A percentile compares a stretch with the other conserved stretches of the same genome.
These are phyloP conservation scores for Diplotaxis tenuifolia DNA, from an alignment of 345 rosid species.

Conservation along the genomic window DNA sequence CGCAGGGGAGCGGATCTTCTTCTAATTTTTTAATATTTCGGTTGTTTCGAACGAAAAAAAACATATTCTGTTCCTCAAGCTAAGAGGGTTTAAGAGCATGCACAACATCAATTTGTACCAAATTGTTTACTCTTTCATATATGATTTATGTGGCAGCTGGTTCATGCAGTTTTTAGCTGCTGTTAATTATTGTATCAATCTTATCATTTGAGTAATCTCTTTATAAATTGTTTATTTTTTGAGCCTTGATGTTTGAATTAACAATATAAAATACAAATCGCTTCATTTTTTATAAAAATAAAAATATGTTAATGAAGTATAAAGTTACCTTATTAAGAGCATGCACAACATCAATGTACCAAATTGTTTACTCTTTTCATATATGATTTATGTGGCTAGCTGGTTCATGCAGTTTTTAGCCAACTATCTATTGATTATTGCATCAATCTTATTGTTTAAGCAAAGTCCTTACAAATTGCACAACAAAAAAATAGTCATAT, in stretches of 20 bases:
- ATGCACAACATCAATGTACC: not conserved
- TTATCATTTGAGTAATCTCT: not conserved
- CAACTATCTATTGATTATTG: not conserved
- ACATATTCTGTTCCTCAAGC: not conserved
- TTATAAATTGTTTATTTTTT: no score
- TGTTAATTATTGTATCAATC: not conserved
- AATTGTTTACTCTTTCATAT: not conserved
- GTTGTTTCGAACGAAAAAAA: not conserved
- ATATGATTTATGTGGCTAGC: not conserved
- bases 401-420: not conserved
- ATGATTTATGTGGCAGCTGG: not conserved
- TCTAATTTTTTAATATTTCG: not conserved
- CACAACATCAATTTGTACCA: not conserved
- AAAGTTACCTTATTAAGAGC: no score
- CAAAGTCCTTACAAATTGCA: no score
- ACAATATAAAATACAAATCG: no score
- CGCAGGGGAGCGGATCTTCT: no score
- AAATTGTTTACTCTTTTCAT: not conserved
- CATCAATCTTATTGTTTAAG: not conserved
- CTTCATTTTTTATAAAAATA: no score
- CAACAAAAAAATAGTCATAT: no score
- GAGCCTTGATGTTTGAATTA: no score
- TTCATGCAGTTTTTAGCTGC: not conserved
- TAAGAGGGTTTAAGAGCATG: not conserved
- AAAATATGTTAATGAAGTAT: no score